Conservation (phyloP, 1,139 yeast species). For the Meyerozyma guilliermondii region DNA sequence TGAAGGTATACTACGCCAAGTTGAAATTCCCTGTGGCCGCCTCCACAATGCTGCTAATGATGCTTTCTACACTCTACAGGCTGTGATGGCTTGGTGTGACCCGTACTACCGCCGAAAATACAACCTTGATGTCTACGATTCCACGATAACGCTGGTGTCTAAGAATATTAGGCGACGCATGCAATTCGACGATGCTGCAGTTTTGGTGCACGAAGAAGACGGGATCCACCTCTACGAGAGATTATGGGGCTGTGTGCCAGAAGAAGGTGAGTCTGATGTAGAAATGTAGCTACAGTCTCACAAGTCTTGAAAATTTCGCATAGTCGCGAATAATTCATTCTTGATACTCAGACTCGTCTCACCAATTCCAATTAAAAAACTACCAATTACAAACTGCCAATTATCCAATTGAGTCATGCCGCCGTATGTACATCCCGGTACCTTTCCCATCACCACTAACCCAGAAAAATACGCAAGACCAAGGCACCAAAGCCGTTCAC, state of each 20-base stretch:
- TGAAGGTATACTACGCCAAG: constrained; percentile 15
- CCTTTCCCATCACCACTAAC: neutral
- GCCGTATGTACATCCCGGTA: neutral
- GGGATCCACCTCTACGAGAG: neutral
- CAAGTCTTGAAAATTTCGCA: too few relatives aligned
- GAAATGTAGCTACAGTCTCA: too few relatives aligned
- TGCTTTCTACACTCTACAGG: constrained; percentile 23
- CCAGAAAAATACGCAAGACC: neutral
- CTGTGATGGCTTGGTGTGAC: constrained; percentile 20
- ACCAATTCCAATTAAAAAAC: neutral
- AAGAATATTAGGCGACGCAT: neutral
- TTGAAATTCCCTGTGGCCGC: constrained; percentile 18
- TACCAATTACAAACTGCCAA: too few relatives aligned
- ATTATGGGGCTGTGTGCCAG: neutral
- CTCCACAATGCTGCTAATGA: constrained; percentile 26
- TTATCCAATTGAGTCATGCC: neutral
- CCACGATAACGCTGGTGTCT: neutral
- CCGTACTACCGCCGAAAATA: constrained; percentile 14
- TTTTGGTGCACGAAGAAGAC: neutral
- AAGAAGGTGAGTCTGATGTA: neutral
- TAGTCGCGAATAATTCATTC: too few relatives aligned
- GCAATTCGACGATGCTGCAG: neutral
- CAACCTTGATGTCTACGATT: constrained; percentile 10
- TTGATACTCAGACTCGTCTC: too few relatives aligned
- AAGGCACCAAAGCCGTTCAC: neutral